Conservation (phyloP, 2,329 filamentous ascomycete species). For the Akanthomyces muscarius region DNA sequence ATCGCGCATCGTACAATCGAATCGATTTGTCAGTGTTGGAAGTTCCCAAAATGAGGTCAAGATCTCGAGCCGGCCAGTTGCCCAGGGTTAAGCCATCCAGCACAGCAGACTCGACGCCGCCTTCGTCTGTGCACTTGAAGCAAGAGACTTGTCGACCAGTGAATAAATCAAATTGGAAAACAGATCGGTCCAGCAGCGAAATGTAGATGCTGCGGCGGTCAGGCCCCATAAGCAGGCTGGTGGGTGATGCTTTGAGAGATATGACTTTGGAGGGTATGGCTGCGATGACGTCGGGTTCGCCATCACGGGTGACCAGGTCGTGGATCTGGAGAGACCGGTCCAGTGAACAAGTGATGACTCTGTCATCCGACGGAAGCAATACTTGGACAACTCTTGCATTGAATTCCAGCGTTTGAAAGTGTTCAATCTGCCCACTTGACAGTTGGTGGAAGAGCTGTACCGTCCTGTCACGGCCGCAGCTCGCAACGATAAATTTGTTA, state of each 20-base stretch:
- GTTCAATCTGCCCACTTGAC: conserved; percentile 57
- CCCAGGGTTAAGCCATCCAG: conserved; percentile 71
- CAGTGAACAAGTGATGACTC: conserved; percentile 78
- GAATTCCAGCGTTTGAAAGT: conserved; percentile 92
- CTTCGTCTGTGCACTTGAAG: conserved; percentile 81
- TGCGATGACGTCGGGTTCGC: conserved; percentile 61
- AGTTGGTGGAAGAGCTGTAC: conserved; percentile 77
- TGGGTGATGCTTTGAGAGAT: conserved; percentile 78
- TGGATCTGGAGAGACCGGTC: conserved; percentile 84
- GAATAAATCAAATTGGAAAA: conserved; percentile 58
- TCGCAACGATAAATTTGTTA: conserved; percentile 66
- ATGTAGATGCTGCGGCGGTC: conserved; percentile 58
- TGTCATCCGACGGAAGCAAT: conserved; percentile 70
- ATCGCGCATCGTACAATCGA: conserved; percentile 76
- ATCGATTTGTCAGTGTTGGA: conserved; percentile 97
- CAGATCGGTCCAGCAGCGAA: conserved; percentile 56
- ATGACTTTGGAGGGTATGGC: conserved; percentile 75
- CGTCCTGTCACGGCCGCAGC: conserved; percentile 84
- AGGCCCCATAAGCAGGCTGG: conserved; percentile 71
- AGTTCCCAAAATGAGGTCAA: conserved; percentile 73
- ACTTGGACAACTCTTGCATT: conserved; percentile 75
- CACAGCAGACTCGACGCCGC: conserved; percentile 75
- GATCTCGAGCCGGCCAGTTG: conserved; percentile 50
- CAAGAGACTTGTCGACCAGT: conserved; percentile 65
- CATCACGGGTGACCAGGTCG: conserved; percentile 68